Conservation (phyloP, 148 eudicot species). For the Oxyria digyna region DNA sequence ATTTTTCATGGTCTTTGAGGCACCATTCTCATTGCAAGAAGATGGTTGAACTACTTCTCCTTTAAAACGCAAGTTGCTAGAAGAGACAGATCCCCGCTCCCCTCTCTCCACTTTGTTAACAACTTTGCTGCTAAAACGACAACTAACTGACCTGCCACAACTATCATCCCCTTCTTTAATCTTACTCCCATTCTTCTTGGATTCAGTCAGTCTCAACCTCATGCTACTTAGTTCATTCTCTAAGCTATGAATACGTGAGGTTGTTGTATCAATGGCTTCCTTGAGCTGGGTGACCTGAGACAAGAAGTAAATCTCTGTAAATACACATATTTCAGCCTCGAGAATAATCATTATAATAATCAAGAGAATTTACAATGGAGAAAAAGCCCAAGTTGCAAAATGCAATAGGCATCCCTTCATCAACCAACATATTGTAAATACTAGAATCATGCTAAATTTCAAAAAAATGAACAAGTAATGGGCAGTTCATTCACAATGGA, state of each 20-base stretch:
- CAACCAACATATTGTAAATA: too few relatives aligned
- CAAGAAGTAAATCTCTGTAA: background rate
- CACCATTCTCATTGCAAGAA: background rate
- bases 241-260: slow-evolving; percentile 34
- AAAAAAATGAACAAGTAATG: too few relatives aligned
- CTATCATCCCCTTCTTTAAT: slow-evolving; percentile 7
- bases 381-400: too few relatives aligned
- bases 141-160: slow-evolving; percentile 39
- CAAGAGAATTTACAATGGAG: too few relatives aligned
- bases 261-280: slow-evolving; percentile 41
- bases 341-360: too few relatives aligned
- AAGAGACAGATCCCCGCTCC: slow-evolving; percentile 55
- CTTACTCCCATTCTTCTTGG: slow-evolving; percentile 2
- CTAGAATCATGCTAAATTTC: background rate
- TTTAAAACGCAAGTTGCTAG: slow-evolving; percentile 16
- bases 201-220: slow-evolving; percentile 25
- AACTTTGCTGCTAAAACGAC: slow-evolving; percentile 24
- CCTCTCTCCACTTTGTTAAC: slow-evolving; percentile 36
- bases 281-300: slow-evolving; percentile 24
- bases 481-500: background rate
- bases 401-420: too few relatives aligned
- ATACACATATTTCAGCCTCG: background rate
- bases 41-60: background rate
- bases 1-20: slow-evolving; percentile 18
- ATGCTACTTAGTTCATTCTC: slow-evolving; percentile 48